A percentile compares a stretch with the other conserved stretches of the same genome.
Evolutionary conservation across 2,329 filamentous ascomycete genomes (phyloP).

Genomic region (Colletotrichum spinosum): DNA sequence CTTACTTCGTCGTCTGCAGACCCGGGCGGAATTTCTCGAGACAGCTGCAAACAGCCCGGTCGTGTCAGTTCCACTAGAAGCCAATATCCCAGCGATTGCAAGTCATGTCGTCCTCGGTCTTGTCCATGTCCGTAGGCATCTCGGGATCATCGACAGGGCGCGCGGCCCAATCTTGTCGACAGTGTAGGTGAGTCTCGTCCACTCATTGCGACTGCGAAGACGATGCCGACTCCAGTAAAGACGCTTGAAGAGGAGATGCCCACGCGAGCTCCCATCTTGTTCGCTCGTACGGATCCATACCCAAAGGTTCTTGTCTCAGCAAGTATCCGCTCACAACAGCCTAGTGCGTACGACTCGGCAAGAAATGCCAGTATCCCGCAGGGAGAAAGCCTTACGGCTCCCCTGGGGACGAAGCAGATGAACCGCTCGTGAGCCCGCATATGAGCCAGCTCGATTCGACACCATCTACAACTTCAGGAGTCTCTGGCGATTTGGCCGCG

Average conservation of each 20-base stretch:
- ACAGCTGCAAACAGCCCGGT: no score
- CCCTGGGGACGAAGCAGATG: neutral
- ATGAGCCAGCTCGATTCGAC: neutral
- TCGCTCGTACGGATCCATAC: conserved; percentile 36
- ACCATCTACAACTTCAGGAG: neutral
- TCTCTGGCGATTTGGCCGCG: neutral
- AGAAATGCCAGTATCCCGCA: conserved; percentile 40
- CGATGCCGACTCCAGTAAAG: neutral
- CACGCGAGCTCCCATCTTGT: conserved; percentile 38
- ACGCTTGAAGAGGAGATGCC: conserved; percentile 34
- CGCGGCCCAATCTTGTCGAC: conserved; percentile 8
- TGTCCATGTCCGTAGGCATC: neutral
- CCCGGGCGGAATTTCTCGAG: no score
- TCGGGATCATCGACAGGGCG: neutral
- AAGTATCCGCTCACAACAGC: neutral
- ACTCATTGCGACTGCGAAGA: neutral
- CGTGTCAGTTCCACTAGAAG: no score
- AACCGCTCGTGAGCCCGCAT: neutral
- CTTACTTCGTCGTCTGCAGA: no score
- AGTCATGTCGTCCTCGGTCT: neutral
- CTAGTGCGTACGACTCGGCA: conserved; percentile 41
- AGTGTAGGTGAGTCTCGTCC: conserved; percentile 3
- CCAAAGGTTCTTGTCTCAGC: neutral
- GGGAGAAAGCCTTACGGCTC: conserved; percentile 17
- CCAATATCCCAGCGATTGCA: no score